These are phyloP conservation scores for Galeopsis tetrahit DNA, from an alignment of 257 asterid genomes.

Conservation along the genomic window DNA sequence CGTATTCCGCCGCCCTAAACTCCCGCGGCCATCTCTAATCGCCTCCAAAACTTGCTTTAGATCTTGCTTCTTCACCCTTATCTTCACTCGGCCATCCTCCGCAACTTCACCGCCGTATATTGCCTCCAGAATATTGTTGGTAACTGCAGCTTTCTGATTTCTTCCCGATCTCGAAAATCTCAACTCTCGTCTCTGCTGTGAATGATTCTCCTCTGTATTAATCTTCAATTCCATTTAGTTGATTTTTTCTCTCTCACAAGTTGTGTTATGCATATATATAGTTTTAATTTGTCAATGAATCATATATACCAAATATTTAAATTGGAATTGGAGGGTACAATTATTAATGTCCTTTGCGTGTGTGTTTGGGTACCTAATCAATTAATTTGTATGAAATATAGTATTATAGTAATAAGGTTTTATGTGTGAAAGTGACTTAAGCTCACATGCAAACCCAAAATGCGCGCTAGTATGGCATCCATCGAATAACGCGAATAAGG, in stretches of 20 bases:
- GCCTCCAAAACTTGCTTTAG: conserved; percentile 57
- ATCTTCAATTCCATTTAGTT: conserved; percentile 31
- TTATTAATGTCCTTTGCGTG: conserved; percentile 28
- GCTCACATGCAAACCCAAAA: conserved; percentile 45
- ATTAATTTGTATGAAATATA: neutral
- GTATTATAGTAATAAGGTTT: conserved; percentile 1
- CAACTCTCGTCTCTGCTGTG: conserved; percentile 38
- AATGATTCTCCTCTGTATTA: conserved; percentile 40
- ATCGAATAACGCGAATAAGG: neutral
- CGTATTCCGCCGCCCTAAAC: conserved; percentile 22
- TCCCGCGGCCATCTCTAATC: conserved; percentile 41
- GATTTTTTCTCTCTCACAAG: too few relatives aligned
- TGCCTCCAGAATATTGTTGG: conserved; percentile 46
- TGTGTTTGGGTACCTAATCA: neutral
- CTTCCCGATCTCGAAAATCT: conserved; percentile 40
- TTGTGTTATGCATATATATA: conserved; percentile 26
- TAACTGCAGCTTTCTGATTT: conserved; percentile 37
- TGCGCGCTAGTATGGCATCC: conserved; percentile 27
- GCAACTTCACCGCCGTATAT: conserved; percentile 40
- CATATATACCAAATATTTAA: neutral
- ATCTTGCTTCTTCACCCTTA: conserved; percentile 62
- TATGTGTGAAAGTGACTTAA: conserved; percentile 33
- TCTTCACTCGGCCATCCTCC: conserved; percentile 50
- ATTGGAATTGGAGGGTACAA: neutral
- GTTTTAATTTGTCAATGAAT: conserved; percentile 3